Evolutionary conservation across 2,329 filamentous ascomycete species (phyloP).

Genomic region (Trichoderma brevicompactum): DNA sequence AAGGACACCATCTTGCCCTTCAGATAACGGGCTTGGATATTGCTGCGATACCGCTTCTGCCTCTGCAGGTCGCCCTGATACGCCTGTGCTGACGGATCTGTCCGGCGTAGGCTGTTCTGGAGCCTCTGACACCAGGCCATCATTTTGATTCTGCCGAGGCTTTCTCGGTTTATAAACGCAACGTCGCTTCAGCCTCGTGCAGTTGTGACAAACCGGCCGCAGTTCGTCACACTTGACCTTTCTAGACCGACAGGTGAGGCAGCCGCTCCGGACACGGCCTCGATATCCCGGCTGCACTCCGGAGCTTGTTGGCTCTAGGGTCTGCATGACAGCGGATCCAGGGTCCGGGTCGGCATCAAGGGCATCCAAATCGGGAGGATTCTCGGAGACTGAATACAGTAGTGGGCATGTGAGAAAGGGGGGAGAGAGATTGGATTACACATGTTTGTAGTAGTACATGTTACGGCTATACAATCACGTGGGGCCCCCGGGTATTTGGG

Average conservation of each 20-base stretch:
- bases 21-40: slow-evolving; percentile 14
- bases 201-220: slow-evolving; percentile 31
- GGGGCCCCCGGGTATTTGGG: background rate
- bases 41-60: background rate
- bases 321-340: slow-evolving; percentile 10
- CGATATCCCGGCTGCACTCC: slow-evolving; percentile 29
- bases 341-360: background rate
- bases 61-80: background rate
- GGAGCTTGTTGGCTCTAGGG: background rate
- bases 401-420: background rate
- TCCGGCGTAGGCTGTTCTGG: background rate
- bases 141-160: background rate
- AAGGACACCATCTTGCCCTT: background rate
- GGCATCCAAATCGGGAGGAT: background rate
- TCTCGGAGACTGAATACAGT: background rate
- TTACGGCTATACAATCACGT: background rate
- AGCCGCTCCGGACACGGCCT: slow-evolving; percentile 34
- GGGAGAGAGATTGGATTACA: background rate
- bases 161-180: slow-evolving; percentile 31
- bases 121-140: background rate
- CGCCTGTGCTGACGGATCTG: background rate
- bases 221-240: slow-evolving; percentile 34
- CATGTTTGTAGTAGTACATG: background rate
- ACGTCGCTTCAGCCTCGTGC: slow-evolving; percentile 27
- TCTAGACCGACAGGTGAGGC: slow-evolving; percentile 34